Base-by-base conservation (phyloP, 768 basidiomycete species). In the Lactarius akahatsu region DNA sequence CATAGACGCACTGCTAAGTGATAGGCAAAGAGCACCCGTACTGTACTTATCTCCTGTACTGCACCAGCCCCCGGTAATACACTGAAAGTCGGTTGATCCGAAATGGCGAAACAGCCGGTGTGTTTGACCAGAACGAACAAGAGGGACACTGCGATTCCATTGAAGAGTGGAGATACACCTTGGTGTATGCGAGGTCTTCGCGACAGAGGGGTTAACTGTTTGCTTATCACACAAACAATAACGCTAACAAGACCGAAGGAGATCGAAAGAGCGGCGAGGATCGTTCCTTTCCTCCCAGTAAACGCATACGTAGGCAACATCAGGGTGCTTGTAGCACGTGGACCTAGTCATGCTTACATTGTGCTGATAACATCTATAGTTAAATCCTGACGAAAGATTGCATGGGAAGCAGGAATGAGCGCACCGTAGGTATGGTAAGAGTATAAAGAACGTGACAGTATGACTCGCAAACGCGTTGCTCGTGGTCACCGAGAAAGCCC, bases 281-380 rank as follows among this genome's bases (percentile, higher is more conserved):
- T 4, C 1, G 4, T 11, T 20, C 15, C 40, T 36, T 4, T 41
- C 47, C 62, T 62, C 15, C 66, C 69, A 15, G 66, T 20, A 47
- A 69, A 69, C 2, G 69, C 59, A 30, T 69, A 68, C 11, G 68
- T 55, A 43, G 65, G 68, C 41, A 69, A 28, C 66, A 69, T 67
- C 7, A 67, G 59, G 20, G 67, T 66, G 28, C n/a, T 5, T 34
- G 18, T 3, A 34, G 34, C 26, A 28, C 20, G 16, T 30, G 13
- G 38, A 8, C 32, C 13, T 26, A n/a, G 57, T 26, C 2, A 36
- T 13, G n/a, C 68, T 63, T 57, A 69, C 66, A 59, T 26, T 67
- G 64, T 23, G 66, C 61, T 1, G 65, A 67, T 8, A 69, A 11
- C 41, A 26, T 63, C 61, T 67, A 32, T 62, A n/a, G 15, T 16